Percentiles rank a stretch among this genome's conserved stretches.
Conservation (phyloP, 2,329 filamentous ascomycete species). For the Pseudocercospora macadamiae region DNA sequence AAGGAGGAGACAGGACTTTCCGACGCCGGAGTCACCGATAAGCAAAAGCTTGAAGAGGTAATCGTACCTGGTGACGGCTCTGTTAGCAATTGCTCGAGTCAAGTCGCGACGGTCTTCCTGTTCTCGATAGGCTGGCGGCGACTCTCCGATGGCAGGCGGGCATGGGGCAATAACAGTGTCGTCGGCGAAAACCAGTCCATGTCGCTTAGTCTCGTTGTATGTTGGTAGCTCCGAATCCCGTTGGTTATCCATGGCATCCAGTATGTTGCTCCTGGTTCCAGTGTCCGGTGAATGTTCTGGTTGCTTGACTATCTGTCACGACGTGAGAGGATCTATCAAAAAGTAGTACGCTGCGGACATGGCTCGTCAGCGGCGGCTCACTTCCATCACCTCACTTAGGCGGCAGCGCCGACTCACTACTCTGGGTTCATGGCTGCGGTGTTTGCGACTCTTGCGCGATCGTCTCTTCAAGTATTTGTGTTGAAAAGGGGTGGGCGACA, state of each 20-base stretch:
- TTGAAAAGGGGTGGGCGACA: slow-evolving; percentile 2
- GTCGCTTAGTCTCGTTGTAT: too few relatives aligned
- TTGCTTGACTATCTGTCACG: too few relatives aligned
- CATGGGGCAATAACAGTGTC: too few relatives aligned
- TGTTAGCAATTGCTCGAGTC: slow-evolving; percentile 5
- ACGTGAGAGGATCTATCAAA: not conserved
- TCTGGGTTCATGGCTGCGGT: slow-evolving; percentile 75
- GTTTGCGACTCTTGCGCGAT: slow-evolving; percentile 1
- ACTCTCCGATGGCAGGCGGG: too few relatives aligned
- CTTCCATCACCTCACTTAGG: slow-evolving; percentile 11
- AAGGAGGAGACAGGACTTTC: slow-evolving; percentile 98
- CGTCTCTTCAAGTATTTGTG: slow-evolving; percentile 4
- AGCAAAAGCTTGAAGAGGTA: slow-evolving; percentile 99
- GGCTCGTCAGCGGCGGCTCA: slow-evolving; percentile 16
- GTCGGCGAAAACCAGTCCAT: too few relatives aligned
- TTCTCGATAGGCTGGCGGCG: too few relatives aligned
- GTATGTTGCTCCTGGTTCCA: not conserved
- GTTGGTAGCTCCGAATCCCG: not conserved
- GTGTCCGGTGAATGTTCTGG: not conserved
- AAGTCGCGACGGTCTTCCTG: too few relatives aligned
- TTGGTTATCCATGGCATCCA: not conserved
- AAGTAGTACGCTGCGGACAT: slow-evolving; percentile 8
- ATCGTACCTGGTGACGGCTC: slow-evolving; percentile 76
- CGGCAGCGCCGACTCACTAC: slow-evolving; percentile 67
- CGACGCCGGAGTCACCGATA: slow-evolving; percentile 99